Conservation (phyloP, 768 basidiomycete species). For the Hemileccinum rubropunctum region DNA sequence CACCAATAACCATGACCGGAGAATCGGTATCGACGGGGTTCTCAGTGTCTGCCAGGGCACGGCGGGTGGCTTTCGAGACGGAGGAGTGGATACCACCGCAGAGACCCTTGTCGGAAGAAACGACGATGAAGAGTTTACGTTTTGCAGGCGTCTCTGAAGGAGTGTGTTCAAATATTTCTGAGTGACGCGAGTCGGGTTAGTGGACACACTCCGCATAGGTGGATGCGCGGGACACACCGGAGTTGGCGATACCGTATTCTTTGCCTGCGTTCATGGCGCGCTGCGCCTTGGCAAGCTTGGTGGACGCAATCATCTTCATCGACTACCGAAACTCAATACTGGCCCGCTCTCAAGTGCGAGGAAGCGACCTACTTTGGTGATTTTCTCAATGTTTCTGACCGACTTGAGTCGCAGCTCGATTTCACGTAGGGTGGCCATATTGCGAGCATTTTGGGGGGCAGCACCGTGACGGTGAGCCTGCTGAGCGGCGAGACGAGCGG, state of each 20-base stretch:
- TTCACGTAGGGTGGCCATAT: conserved; percentile 97
- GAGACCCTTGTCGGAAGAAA: conserved; percentile 98
- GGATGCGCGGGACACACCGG: conserved; percentile 48
- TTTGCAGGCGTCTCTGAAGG: conserved; percentile 63
- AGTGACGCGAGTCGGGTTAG: conserved; percentile 11
- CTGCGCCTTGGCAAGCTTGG: conserved; percentile 94
- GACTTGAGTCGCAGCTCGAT: conserved; percentile 96
- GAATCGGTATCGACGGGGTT: conserved; percentile 55
- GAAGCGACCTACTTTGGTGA: conserved; percentile 77
- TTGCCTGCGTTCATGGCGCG: conserved; percentile 90
- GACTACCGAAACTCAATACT: conserved; percentile 48
- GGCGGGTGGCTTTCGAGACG: conserved; percentile 85
- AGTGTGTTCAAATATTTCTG: conserved; percentile 87
- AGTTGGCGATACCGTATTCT: conserved; percentile 88
- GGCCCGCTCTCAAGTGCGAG: neutral
- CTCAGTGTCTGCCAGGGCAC: conserved; percentile 54
- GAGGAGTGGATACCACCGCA: conserved; percentile 99
- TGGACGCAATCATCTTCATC: conserved; percentile 99
- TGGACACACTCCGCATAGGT: neutral
- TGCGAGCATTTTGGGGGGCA: conserved; percentile 55
- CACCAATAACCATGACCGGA: conserved; percentile 85
- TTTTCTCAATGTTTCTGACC: conserved; percentile 98
- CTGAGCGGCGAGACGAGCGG: conserved; percentile 42
- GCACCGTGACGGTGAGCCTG: conserved; percentile 37
- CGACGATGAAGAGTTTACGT: conserved; percentile 87